These are phyloP conservation scores for Penicillium sp. DNA, from an alignment of 2,329 filamentous ascomycete genomes.

Conservation along the genomic window DNA sequence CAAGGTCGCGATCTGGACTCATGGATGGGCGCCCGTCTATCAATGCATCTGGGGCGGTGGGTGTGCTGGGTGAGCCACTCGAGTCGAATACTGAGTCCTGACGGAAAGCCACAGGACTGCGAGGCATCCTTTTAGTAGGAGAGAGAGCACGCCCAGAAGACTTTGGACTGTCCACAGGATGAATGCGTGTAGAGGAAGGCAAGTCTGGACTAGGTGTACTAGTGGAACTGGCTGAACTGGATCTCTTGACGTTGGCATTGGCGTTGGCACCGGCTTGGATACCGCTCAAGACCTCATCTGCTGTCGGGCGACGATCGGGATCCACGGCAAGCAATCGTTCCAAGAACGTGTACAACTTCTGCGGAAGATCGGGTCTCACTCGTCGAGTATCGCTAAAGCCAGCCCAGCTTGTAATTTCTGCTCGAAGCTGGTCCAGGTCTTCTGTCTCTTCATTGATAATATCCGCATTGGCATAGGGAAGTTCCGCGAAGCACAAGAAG, in stretches of 20 bases:
- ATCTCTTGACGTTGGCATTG: slow-evolving; percentile 41
- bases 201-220: slow-evolving; percentile 29
- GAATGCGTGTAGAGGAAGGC: slow-evolving; percentile 34
- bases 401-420: slow-evolving; percentile 79
- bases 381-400: slow-evolving; percentile 76
- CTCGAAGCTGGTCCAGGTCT: slow-evolving; percentile 76
- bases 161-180: slow-evolving; percentile 37
- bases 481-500: slow-evolving; percentile 88
- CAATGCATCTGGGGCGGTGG: slow-evolving; percentile 13
- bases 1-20: slow-evolving; percentile 29
- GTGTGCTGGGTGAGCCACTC: slow-evolving; percentile 11
- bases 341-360: slow-evolving; percentile 78
- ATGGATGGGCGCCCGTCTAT: slow-evolving; percentile 18
- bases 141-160: slow-evolving; percentile 27
- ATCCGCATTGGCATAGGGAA: slow-evolving; percentile 83
- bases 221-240: slow-evolving; percentile 19
- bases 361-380: slow-evolving; percentile 73
- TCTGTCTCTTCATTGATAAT: slow-evolving; percentile 85
- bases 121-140: slow-evolving; percentile 23
- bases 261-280: slow-evolving; percentile 62
- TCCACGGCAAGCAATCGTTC: slow-evolving; percentile 74
- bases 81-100: slow-evolving; percentile 28
- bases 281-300: slow-evolving; percentile 74
- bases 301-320: slow-evolving; percentile 70
- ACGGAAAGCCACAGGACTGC: slow-evolving; percentile 20